Percentiles rank a stretch among this genome's conserved stretches.
Evolutionary conservation across 148 eudicot species (phyloP).

Genomic region (Rhododendron vialii): DNA sequence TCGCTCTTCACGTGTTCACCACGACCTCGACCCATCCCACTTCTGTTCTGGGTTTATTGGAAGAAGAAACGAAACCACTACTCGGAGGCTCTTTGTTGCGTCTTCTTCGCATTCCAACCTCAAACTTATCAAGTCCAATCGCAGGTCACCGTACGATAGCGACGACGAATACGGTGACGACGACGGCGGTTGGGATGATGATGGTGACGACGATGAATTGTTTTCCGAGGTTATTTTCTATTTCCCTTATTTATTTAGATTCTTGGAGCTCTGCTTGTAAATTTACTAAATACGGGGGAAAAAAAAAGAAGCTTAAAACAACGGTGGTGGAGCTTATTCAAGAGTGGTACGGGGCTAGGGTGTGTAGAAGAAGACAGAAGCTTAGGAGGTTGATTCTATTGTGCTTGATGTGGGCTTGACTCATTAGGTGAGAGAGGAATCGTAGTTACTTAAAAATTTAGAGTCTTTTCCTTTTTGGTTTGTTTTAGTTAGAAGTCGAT

Average conservation of each 20-base stretch:
- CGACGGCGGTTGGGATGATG: neutral
- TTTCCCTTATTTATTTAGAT: neutral
- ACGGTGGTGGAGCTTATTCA: no score
- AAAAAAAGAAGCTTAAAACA: no score
- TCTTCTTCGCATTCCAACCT: constrained; percentile 66
- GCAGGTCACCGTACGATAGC: constrained; percentile 45
- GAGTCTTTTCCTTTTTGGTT: no score
- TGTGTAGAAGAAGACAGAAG: no score
- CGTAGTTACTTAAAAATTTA: no score
- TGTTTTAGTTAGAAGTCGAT: no score
- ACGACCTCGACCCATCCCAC: neutral
- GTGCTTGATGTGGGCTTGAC: no score
- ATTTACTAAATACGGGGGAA: neutral
- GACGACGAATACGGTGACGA: constrained; percentile 24
- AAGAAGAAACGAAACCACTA: neutral
- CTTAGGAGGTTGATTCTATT: no score
- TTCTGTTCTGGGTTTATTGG: neutral
- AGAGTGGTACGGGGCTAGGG: no score
- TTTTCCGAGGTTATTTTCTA: constrained; percentile 25
- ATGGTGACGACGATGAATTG: constrained; percentile 17
- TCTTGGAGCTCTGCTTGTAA: neutral
- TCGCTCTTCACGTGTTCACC: constrained; percentile 5
- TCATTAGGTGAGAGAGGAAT: no score
- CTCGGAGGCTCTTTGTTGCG: constrained; percentile 11
- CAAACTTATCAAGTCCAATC: constrained; percentile 60